Base-by-base conservation (phyloP, 2,329 filamentous ascomycete species). In the Lachnellula occidentalis region DNA sequence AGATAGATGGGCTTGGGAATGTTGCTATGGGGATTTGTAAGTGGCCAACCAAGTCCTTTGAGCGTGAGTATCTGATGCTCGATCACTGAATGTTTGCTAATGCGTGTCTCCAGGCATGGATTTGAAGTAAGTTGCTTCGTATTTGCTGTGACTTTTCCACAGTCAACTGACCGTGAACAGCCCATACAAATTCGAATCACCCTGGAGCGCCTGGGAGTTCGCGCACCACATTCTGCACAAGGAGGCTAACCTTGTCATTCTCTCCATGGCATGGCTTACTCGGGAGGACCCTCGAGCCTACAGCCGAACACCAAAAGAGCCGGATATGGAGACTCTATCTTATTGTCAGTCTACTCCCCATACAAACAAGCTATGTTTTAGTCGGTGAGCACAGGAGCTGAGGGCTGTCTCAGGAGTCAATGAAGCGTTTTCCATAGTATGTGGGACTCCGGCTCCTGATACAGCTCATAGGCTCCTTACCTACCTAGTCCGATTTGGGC, bases 241-340 rank as follows among this genome's bases (percentile, higher is more conserved):
- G 0, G 65, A 76, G 0, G 79, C 85, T 0, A 81, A 83, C 14
- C 58, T 92, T 0, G 82, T 89, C 1, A 80, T 91, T 34, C 61
- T 92, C 0, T 82, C 80, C 4, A 92, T 92, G 88, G 87, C 89
- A 0, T 92, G 88, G 88, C 74, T 88, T 34, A 90, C 87, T 1
- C 74, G 68, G 53, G 82, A 75, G 57, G 78, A 75, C 63, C 75
- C 70, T 1, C 74, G 64, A 17, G 54, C 56, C 7, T 83, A 74
- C 66, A 81, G 64, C 55, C 74, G 61, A 27, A 73, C 59, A 59
- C 80, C 80, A 0, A 67, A 76, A 1, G 79, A 83, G 48, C 86
- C 87, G 0, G 88, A 92, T 60, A 78, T 88, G 71, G 82, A 88
- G 22, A 90, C 87, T 0, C 67, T 92, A 8, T 79, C 81, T 0